A percentile compares a stretch with the other conserved stretches of the same genome.
phyloP scores from a whole-genome alignment of 345 rosid genomes.

The Hirschfeldia incana region DNA sequence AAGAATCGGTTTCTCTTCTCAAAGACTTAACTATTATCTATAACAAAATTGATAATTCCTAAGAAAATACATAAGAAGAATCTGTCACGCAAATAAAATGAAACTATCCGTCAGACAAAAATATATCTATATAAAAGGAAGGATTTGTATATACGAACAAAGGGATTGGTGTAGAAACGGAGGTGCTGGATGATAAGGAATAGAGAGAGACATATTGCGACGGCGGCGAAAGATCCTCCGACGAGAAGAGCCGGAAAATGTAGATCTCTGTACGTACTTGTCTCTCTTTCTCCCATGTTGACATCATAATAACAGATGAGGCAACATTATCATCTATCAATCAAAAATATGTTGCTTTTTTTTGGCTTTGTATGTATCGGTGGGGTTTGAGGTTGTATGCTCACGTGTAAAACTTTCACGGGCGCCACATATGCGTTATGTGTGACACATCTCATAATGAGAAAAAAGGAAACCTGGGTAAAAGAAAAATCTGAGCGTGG shows the following conservation, averaged over 20 bases:
- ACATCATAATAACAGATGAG: background rate
- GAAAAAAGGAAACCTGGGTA: no score
- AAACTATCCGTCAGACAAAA: background rate
- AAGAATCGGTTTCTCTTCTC: background rate
- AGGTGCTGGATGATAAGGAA: conserved; percentile 68
- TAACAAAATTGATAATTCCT: background rate
- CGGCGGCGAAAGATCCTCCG: conserved; percentile 70
- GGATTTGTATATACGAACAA: conserved; percentile 38
- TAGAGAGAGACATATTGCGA: conserved; percentile 55
- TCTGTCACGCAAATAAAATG: background rate
- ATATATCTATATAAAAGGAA: background rate
- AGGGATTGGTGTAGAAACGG: conserved; percentile 74
- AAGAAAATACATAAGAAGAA: background rate
- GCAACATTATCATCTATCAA: conserved; percentile 17
- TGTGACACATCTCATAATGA: no score
- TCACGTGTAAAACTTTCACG: conserved; percentile 3
- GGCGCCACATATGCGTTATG: no score
- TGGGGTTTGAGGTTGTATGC: background rate
- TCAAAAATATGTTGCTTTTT: background rate
- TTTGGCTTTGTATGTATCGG: background rate
- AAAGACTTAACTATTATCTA: background rate
- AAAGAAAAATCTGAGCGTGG: no score
- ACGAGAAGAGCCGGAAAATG: conserved; percentile 55
- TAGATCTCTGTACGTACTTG: conserved; percentile 45
- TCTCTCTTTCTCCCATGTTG: conserved; percentile 21